Base-by-base conservation (phyloP, 768 basidiomycete species). In the Butyriboletus loyo region DNA sequence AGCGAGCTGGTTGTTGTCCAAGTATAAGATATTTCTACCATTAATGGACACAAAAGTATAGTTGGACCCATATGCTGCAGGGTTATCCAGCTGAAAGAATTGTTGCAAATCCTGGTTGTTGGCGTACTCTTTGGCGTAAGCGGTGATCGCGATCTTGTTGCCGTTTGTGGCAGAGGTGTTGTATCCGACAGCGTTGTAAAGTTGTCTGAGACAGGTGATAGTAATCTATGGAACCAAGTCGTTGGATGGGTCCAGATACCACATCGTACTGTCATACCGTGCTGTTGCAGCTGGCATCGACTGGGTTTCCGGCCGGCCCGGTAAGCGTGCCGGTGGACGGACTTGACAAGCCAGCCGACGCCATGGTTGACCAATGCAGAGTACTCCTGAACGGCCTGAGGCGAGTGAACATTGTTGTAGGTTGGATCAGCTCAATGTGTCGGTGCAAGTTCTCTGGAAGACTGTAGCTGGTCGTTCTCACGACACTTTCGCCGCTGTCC, bases 351-450 rank as follows among this genome's bases (percentile, higher is more conserved):
- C 9, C 39, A 46, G 24, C 58, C 32, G 21, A 55, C 37, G 13
- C 30, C n/a, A 27, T 41, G 2, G 60, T 57, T 14, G 68, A 54
- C 61, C 61, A 70, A 49, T 73, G 70, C 24, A 80, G 58, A 0
- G 73, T 79, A 5, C 75, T 74, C n/a, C n/a, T n/a, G n/a, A n/a
- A n/a, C n/a, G n/a, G n/a, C n/a, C n/a, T n/a, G n/a, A n/a, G n/a
- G n/a, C 76, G 76, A 37, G 76, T 71, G 59, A 89, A 89, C 65
- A 81, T 77, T 1, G 86, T 89, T 4, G 87, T 88, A 0, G 87
- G 87, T 55, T 87, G 85, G 27, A 89, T 72, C 27, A 88, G 67
- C 35, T 87, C 85, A 50, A 88, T 65, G 60, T 88, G 85, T 4
- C 72, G 68, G 58, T 83, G 76, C 42, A 89, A 66, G 50, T n/a